Conservation (phyloP, 202 grass and related monocot species). For the Setaria viridis region DNA sequence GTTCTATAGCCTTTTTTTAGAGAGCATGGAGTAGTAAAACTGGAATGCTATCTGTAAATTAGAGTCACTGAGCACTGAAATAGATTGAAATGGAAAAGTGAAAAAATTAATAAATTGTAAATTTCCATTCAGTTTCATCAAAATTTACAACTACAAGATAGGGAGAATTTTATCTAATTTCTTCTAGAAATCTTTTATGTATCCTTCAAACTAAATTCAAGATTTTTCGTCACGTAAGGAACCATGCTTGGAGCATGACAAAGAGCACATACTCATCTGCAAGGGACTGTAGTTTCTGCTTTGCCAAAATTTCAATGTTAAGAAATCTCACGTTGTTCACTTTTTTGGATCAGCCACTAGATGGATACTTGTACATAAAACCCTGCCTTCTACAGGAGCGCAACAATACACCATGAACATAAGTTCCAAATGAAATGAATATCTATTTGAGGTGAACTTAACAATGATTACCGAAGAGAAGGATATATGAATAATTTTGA, state of each 20-base stretch:
- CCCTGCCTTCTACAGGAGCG: not conserved
- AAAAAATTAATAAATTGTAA: not conserved
- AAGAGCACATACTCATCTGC: not conserved
- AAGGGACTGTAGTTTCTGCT: not conserved
- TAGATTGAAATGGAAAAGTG: not conserved
- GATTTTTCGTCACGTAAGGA: too few species aligned
- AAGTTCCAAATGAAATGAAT: not conserved
- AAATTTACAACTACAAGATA: too few species aligned
- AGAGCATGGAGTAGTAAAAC: not conserved
- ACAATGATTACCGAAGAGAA: not conserved
- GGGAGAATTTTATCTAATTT: not conserved
- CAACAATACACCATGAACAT: not conserved
- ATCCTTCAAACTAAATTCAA: not conserved
- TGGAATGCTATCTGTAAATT: not conserved
- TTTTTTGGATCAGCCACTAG: not conserved
- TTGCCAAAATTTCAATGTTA: not conserved
- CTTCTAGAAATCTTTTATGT: not conserved
- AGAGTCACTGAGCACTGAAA: not conserved
- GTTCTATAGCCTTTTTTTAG: not conserved
- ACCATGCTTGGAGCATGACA: not conserved
- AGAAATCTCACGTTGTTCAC: not conserved
- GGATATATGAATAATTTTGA: not conserved
- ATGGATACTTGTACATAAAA: not conserved
- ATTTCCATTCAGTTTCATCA: not conserved
- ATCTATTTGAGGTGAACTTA: not conserved